phyloP scores from a whole-genome alignment of 352 stramenopile genomes.

The Phytophthora citrophthora region DNA sequence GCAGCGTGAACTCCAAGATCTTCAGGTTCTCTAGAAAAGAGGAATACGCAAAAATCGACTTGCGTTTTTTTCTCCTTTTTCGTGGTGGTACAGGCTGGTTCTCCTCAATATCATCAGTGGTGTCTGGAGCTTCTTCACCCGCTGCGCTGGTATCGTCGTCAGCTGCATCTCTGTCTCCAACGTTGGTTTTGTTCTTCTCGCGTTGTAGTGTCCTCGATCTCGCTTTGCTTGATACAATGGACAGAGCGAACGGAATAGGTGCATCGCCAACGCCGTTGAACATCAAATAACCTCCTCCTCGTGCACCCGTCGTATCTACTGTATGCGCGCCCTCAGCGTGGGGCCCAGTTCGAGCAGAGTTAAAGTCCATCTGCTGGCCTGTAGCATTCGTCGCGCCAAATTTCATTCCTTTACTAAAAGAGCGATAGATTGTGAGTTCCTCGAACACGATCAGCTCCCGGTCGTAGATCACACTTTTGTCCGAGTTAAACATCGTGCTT shows the following conservation, averaged over 20 bases:
- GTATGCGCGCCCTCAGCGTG: constrained; percentile 48
- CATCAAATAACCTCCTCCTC: constrained; percentile 86
- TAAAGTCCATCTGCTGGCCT: constrained; percentile 55
- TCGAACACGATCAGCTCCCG: constrained; percentile 82
- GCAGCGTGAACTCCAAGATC: constrained; percentile 77
- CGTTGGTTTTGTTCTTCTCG: constrained; percentile 8
- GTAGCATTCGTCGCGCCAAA: constrained; percentile 30
- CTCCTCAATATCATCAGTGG: constrained; percentile 7
- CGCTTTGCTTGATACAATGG: constrained; percentile 50
- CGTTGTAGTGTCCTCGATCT: constrained; percentile 11
- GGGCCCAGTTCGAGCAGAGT: constrained; percentile 39
- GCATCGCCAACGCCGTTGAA: constrained; percentile 87
- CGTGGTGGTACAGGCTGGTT: constrained; percentile 6
- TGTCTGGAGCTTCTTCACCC: not conserved
- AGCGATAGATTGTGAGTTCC: constrained; percentile 83
- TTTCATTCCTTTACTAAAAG: constrained; percentile 70
- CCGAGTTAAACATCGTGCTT: constrained; percentile 84
- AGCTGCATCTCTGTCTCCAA: constrained; percentile 11
- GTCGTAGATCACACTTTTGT: constrained; percentile 78
- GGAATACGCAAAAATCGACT: constrained; percentile 24
- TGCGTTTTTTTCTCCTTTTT: constrained; percentile 31
- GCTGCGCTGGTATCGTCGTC: not conserved
- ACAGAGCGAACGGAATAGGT: constrained; percentile 78
- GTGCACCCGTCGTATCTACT: constrained; percentile 45
- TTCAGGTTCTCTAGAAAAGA: constrained; percentile 71